Conservation (phyloP, 306 rosid species). For the Rosa chinensis region DNA sequence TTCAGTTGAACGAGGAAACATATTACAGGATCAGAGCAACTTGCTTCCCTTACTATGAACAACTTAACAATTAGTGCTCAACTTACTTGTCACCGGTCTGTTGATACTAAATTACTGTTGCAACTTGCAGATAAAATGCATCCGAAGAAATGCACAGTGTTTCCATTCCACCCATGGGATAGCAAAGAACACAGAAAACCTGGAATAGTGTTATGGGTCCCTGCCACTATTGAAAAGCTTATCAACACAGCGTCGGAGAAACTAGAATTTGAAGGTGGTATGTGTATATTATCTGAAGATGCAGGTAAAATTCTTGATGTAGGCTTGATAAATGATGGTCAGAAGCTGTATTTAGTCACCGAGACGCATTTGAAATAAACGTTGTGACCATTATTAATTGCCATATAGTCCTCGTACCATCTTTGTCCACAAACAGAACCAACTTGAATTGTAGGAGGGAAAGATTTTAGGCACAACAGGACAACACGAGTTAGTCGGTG, state of each 20-base stretch:
- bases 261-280: slow-evolving; percentile 35
- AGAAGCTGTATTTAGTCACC: slow-evolving; percentile 67
- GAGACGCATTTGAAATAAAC: slow-evolving; percentile 38
- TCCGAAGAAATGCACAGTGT: slow-evolving; percentile 75
- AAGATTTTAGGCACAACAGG: too few relatives aligned
- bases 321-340: slow-evolving; percentile 62
- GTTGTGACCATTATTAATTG: slow-evolving; percentile 6
- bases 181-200: slow-evolving; percentile 56
- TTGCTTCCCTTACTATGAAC: neutral
- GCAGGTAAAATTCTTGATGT: slow-evolving; percentile 80
- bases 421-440: neutral
- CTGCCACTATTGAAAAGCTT: slow-evolving; percentile 67
- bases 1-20: neutral
- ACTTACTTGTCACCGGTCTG: neutral
- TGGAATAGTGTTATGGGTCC: slow-evolving; percentile 82
- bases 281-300: slow-evolving; percentile 74
- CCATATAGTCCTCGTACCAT: slow-evolving; percentile 1
- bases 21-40: neutral
- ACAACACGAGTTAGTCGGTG: too few relatives aligned
- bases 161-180: slow-evolving; percentile 89
- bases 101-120: slow-evolving; percentile 4
- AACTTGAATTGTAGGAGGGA: too few relatives aligned
- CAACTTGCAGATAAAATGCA: slow-evolving; percentile 58
- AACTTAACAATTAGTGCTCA: neutral
- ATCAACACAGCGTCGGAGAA: slow-evolving; percentile 51